Evolutionary conservation across 2,329 filamentous ascomycete genomes (phyloP), one percentile per base, ranked within the genome.

Genomic region (Cladosporium halotolerans): DNA sequence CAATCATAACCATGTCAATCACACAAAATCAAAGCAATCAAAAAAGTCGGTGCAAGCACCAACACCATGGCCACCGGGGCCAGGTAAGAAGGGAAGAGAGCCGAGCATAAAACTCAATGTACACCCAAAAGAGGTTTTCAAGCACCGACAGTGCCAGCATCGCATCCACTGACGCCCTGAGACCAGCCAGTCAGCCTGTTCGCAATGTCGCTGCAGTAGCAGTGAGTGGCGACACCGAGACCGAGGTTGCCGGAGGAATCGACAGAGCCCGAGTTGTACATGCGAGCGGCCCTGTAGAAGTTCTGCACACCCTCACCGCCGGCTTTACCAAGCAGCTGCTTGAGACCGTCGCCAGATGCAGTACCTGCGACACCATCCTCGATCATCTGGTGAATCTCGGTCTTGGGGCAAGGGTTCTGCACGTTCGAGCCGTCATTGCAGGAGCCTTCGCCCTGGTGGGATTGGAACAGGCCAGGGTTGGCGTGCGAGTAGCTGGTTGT

Each of bases 201-300:
- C 36, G 78, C 77, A 58, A 80, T 68, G 57, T 80, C 78, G 13
- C 67, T 70, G n/a, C 72, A 67, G 60, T 81, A 81, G 69, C 78
- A 80, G 57, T 74, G 72, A n/a, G 76, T 78, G 10, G 71, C 72
- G 59, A 76, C 68, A 45, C 73, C 73, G 49, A 67, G 64, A 36
- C 68, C 63, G n/a, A 77, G 59, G 57, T 75, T 68, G 36, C 63
- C 66, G 44, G 58, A 62, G 9, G 56, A 56, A 6, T 57, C 52
- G 9, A 66, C 48, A n/a, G 53, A 55, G 31, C 76, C 76, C 14
- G 72, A 75, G 64, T 79, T 79, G 68, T 79, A 79, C 32, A 74
- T 70, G 28, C 75, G 67, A n/a, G 75, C 73, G 1, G 71, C 76
- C 53, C 68, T 71, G 65, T 78, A 79, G 68, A 71, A 77, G 42